A percentile compares a stretch with the other conserved stretches of the same genome.
phyloP scores from a whole-genome alignment of 768 basidiomycete species.

The Suillus clintonianus region DNA sequence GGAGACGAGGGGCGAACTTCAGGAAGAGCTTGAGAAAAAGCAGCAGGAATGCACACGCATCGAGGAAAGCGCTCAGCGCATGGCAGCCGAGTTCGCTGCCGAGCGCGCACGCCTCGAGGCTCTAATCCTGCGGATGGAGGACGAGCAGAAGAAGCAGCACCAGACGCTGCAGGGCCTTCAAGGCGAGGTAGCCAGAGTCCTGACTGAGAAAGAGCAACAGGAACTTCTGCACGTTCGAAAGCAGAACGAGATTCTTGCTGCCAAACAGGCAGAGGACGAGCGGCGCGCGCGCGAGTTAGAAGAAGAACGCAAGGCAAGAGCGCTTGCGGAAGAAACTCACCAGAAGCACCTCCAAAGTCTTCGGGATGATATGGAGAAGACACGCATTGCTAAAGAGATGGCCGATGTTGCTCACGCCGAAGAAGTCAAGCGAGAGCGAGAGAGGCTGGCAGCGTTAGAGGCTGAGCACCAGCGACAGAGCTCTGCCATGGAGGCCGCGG shows the following conservation, averaged over 20 bases:
- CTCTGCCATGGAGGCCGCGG: conserved; percentile 26
- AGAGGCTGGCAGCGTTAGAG: conserved; percentile 31
- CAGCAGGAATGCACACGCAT: conserved; percentile 46
- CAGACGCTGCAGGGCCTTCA: conserved; percentile 25
- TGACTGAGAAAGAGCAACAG: conserved; percentile 28
- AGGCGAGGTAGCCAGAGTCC: conserved; percentile 28
- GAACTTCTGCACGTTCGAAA: conserved; percentile 28
- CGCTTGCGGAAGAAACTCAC: conserved; percentile 28
- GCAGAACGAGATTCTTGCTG: conserved; percentile 27
- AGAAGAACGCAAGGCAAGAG: conserved; percentile 31
- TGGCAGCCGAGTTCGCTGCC: conserved; percentile 40
- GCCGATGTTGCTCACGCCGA: conserved; percentile 25
- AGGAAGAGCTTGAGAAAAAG: conserved; percentile 43
- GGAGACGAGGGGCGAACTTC: conserved; percentile 46
- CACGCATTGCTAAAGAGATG: conserved; percentile 23
- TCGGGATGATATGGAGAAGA: conserved; percentile 26
- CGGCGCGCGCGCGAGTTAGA: conserved; percentile 29
- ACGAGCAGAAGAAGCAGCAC: conserved; percentile 17
- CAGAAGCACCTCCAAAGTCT: conserved; percentile 30
- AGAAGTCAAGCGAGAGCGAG: conserved; percentile 26
- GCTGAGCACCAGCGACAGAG: conserved; percentile 29
- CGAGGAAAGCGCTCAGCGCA: conserved; percentile 39
- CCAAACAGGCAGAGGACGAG: conserved; percentile 28
- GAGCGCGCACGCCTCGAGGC: conserved; percentile 38
- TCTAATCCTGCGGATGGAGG: conserved; percentile 27